Evolutionary conservation across 345 rosid species (phyloP), one percentile per base, ranked within the genome.

Genomic region (Carallia pectinifolia): DNA sequence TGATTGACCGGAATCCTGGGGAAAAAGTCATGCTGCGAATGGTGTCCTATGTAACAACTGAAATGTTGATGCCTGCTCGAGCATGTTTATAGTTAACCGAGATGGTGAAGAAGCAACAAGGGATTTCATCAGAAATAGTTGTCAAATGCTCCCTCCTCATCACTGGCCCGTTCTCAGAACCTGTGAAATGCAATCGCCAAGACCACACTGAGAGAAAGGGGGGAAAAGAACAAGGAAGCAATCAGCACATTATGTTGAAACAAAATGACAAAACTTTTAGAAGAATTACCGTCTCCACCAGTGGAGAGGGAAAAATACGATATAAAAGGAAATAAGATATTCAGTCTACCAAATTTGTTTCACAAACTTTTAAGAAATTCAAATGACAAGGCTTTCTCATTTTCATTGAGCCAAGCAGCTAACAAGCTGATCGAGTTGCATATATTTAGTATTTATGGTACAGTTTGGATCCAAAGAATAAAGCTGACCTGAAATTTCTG

Each of bases 71-170:
- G 71, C 69, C 84, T 78, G 59, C 38, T 33, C 64, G 60, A 40
- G 40, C 29, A 39, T 39, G 53, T 67, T 69, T 60, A 10, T 33
- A 62, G 67, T 81, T 71, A 61, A 55, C 55, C 7, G n/a, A 56
- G 29, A 58, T 62, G 36, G 31, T 68, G 48, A 58, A 58, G 50
- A 53, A 37, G 54, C 8, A 56, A 53, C 38, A 64, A 56, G 7
- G 67, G 27, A 53, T 71, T 75, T 77, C 80, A 76, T 84, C 85
- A 91, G 79, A 90, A 93, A 87, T 80, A 91, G 74, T 91, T 97
- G 67, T 87, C 98, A 74, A 93, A 91, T 36, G 87, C 90, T 8
- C 92, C 89, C 62, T 83, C 93, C 78, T 83, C 89, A 58, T 81
- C 90, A 72, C 74, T 79, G 27, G 81, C 85, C 64, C 67, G 63